Evolutionary conservation across 768 basidiomycete species (phyloP).

Genomic region (Cyathus striatus): DNA sequence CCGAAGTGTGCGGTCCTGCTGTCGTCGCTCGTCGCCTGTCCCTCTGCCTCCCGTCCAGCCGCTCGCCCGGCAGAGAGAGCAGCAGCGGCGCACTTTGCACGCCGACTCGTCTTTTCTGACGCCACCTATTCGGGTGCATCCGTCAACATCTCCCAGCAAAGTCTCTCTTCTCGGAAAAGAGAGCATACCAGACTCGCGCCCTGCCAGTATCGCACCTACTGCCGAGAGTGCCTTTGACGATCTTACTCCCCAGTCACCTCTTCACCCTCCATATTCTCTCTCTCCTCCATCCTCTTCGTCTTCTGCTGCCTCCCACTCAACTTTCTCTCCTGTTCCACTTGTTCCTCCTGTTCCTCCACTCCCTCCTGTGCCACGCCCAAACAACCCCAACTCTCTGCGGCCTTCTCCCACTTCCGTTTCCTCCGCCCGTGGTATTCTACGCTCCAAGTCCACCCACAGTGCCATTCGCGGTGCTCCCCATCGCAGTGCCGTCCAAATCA

Average conservation of each 20-base stretch:
- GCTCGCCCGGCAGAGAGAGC: conserved; percentile 56
- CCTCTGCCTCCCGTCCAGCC: conserved; percentile 66
- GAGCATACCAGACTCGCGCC: not conserved
- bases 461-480: conserved; percentile 58
- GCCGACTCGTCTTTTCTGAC: too few species aligned
- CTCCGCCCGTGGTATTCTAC: conserved; percentile 25
- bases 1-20: conserved; percentile 29
- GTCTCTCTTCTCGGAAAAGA: conserved; percentile 1
- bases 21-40: conserved; percentile 19
- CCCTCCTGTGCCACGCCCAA: conserved; percentile 9
- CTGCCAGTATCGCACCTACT: not conserved
- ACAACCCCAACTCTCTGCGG: conserved; percentile 8
- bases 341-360: conserved; percentile 18
- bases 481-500: conserved; percentile 57
- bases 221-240: conserved; percentile 1
- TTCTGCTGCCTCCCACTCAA: conserved; percentile 17
- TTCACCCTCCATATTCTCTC: too few species aligned
- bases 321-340: conserved; percentile 22
- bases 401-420: conserved; percentile 31
- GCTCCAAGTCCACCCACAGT: conserved; percentile 26
- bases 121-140: conserved; percentile 11
- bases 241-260: too few species aligned
- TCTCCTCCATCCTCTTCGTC: conserved; percentile 11
- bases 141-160: conserved; percentile 2
- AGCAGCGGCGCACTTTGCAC: conserved; percentile 35